Conservation (phyloP, 2,329 filamentous ascomycete genomes). For the Pseudogymnoascus sp. region DNA sequence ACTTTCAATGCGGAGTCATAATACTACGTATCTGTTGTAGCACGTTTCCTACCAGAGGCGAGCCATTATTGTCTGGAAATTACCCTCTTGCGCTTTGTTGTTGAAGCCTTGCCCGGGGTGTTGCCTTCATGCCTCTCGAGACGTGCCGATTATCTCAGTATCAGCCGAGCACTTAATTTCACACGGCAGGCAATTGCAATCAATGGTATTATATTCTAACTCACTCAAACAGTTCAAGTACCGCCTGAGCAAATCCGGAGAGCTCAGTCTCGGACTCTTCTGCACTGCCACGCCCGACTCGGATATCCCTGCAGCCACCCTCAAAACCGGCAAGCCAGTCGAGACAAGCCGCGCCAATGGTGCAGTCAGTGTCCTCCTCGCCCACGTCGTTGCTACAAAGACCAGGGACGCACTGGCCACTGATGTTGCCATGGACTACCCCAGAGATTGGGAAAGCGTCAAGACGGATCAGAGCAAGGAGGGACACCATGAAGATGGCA, state of each 20-base stretch:
- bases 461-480: slow-evolving; percentile 38
- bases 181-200: background rate
- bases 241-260: slow-evolving; percentile 64
- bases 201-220: background rate
- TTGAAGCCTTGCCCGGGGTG: background rate
- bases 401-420: slow-evolving; percentile 56
- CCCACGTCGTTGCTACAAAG: slow-evolving; percentile 70
- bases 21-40: background rate
- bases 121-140: background rate
- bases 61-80: slow-evolving; percentile 4
- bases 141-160: background rate
- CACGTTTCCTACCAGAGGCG: background rate
- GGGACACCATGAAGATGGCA: slow-evolving; percentile 66
- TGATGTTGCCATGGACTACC: slow-evolving; percentile 69
- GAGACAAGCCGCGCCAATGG: slow-evolving; percentile 52
- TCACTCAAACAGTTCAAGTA: slow-evolving; percentile 56
- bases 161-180: background rate
- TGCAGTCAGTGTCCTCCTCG: slow-evolving; percentile 57
- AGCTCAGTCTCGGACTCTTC: slow-evolving; percentile 74
- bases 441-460: slow-evolving; percentile 54
- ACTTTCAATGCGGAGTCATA: background rate
- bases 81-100: background rate
- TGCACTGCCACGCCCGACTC: slow-evolving; percentile 50
- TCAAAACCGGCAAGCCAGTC: slow-evolving; percentile 47
- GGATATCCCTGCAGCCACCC: slow-evolving; percentile 45